Evolutionary conservation across 2,329 filamentous ascomycete species (phyloP), one percentile per base, ranked within the genome.

Genomic region (Teratosphaeria viscida): DNA sequence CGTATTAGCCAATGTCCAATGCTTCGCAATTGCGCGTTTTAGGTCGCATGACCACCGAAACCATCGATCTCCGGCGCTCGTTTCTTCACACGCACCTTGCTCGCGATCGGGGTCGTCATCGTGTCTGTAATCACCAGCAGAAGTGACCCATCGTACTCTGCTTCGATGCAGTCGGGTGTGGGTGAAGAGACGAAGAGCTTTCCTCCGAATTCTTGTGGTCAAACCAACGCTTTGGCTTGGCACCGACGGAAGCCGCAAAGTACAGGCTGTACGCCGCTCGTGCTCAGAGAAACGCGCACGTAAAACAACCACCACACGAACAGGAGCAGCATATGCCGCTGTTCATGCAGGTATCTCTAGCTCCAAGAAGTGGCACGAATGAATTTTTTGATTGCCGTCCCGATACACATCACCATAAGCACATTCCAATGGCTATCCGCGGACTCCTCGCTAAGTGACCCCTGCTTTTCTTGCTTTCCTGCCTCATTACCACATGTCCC

Each of bases 31-130:
- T 32, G 34, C 52, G 23, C 39, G 26, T 23, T 49, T 14, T 47
- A 53, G 5, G 49, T 49, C 55, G 57, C 60, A 59, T 57, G 56
- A 58, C 56, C 56, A 19, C 32, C 23, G 26, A 32, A 11, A 16
- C 53, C 27, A n/a, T 12, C 37, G 16, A 43, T 43, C 52, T 53
- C 52, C 52, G 12, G 16, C n/a, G 53, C 53, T 14, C 53, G 35
- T 16, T 34, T 34, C 27, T 47, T 43, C 23, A 47, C 8, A 56
- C 62, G 56, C 49, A 66, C 65, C 62, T 66, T 66, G 64, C 63
- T 65, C 62, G 62, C 62, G 57, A 66, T 66, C 23, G 58, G 52
- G 39, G 49, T 61, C 43, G 56, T 64, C 64, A 65, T 66, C 34
- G 53, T 65, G 52, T 49, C 54, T 47, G 49, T 55, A 27, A 57